Evolutionary conservation across 1,284 basidiomycete genomes (phyloP), one percentile per base, ranked within the genome.

Genomic region (Papiliotrema fonsecae): DNA sequence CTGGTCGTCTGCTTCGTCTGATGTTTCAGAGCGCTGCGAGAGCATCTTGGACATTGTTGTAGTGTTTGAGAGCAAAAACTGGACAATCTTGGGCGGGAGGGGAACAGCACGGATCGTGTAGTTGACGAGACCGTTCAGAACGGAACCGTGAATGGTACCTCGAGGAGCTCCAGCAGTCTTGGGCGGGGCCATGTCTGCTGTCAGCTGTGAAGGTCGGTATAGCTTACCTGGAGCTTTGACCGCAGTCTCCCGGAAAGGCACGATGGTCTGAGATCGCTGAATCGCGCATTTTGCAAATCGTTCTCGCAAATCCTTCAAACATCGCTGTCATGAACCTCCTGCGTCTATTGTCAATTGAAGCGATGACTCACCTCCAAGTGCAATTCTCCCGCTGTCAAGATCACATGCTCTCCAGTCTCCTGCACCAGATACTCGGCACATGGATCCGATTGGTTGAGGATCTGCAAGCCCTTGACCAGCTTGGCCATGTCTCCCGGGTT

Each of bases 371-470:
- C 90, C 81, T 98, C 94, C 21, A 98, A 77, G 72, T 98, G 96
- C 49, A 99, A 75, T 69, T 98, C 96, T 47, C 96, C 96, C 0
- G 96, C 96, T 6, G 90, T 89, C 54, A 97, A 75, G 58, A 99
- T 97, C 48, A 98, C 96, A 71, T 97, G 88, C 73, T 99, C 96
- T 35, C 96, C 96, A 0, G 92, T 97, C 62, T 91, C 84, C 72
- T 98, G 94, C 55, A 97, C 89, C 67, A 97, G 87, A 0, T 88
- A 93, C 70, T 98, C 91, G 16, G 96, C 94, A 61, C 93, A 98
- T 1, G 96, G 94, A 74, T 98, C 96, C 4, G 93, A 86, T 70
- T 97, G 93, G 63, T 88, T 88, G 26, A 99, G 82, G 27, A 98
- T 77, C 60, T 86, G 87, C 45, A 98, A 76, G 0, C 96, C 96